Conservation (phyloP, 371 early-diverging fungal species). For the Caulochytrium protostelioides region DNA sequence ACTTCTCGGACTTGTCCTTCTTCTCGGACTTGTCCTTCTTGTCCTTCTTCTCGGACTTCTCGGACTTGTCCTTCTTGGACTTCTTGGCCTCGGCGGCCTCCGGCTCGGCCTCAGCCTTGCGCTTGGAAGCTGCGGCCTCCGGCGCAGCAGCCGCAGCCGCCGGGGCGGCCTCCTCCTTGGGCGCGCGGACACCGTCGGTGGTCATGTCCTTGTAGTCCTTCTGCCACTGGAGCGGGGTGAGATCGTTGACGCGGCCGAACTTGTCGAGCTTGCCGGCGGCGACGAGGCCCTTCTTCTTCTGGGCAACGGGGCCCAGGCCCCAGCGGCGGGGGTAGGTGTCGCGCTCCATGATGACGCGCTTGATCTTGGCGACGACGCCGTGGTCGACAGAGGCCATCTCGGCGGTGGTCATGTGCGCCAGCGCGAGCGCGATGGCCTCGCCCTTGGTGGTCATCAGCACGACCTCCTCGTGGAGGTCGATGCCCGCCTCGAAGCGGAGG, state of each 20-base stretch:
- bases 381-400: slow-evolving; percentile 86
- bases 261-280: slow-evolving; percentile 92
- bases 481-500: slow-evolving; percentile 86
- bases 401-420: slow-evolving; percentile 89
- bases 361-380: slow-evolving; percentile 95
- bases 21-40: too few relatives aligned
- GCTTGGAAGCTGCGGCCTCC: too few relatives aligned
- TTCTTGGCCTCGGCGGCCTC: too few relatives aligned
- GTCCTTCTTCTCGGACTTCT: too few relatives aligned
- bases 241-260: slow-evolving; percentile 60
- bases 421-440: slow-evolving; percentile 95
- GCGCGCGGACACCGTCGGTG: too few relatives aligned
- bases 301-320: slow-evolving; percentile 91
- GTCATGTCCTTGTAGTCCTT: slow-evolving; percentile 47
- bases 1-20: too few relatives aligned
- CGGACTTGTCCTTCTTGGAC: too few relatives aligned
- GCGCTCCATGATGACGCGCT: slow-evolving; percentile 99
- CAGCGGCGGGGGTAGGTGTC: slow-evolving; percentile 95
- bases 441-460: slow-evolving; percentile 99
- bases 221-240: slow-evolving; percentile 58
- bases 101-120: too few relatives aligned
- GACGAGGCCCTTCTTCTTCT: slow-evolving; percentile 90
- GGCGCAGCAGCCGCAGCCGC: too few relatives aligned
- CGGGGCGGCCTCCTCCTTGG: too few relatives aligned
- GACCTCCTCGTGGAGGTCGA: slow-evolving; percentile 86